Conservation (phyloP, 1,139 yeast species). For the Hemisphaericaspora xylanilytica region DNA sequence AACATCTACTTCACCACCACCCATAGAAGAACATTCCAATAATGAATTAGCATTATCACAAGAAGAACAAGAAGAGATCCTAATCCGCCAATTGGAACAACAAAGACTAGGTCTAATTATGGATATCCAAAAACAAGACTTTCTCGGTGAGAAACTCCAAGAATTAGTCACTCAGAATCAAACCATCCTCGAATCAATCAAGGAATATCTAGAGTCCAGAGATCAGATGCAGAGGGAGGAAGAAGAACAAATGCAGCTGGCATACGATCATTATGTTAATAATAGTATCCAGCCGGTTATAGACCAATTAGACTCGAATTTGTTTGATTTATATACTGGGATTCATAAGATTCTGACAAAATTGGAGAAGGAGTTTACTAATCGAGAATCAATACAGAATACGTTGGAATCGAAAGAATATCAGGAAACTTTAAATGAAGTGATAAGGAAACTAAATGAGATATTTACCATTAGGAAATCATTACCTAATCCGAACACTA, state of each 20-base stretch:
- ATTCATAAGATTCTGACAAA: slow-evolving; percentile 13
- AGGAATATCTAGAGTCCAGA: slow-evolving; percentile 33
- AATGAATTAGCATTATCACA: too few species aligned
- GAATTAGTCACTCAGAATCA: slow-evolving; percentile 39
- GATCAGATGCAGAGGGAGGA: slow-evolving; percentile 19
- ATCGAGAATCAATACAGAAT: slow-evolving; percentile 8
- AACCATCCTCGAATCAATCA: slow-evolving; percentile 38
- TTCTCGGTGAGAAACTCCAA: slow-evolving; percentile 29
- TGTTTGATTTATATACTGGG: slow-evolving; percentile 11
- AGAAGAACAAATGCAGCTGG: slow-evolving; percentile 7
- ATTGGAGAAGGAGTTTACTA: slow-evolving; percentile 9
- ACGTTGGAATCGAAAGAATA: slow-evolving; percentile 15
- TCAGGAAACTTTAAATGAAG: slow-evolving; percentile 20
- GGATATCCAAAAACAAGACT: slow-evolving; percentile 47
- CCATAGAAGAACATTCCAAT: too few species aligned
- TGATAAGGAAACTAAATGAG: slow-evolving; percentile 22
- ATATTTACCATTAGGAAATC: slow-evolving; percentile 5
- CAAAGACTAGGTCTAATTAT: slow-evolving; percentile 37
- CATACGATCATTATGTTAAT: slow-evolving; percentile 16
- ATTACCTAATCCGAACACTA: too few species aligned
- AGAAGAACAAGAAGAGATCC: slow-evolving; percentile 1
- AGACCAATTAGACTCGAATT: slow-evolving; percentile 17
- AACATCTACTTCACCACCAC: slow-evolving; percentile 2
- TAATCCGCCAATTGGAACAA: slow-evolving; percentile 24
- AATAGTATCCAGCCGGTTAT: slow-evolving; percentile 16